These are phyloP conservation scores for Penicillium manginii DNA, from an alignment of 495 filamentous ascomycete genomes.

Conservation along the genomic window DNA sequence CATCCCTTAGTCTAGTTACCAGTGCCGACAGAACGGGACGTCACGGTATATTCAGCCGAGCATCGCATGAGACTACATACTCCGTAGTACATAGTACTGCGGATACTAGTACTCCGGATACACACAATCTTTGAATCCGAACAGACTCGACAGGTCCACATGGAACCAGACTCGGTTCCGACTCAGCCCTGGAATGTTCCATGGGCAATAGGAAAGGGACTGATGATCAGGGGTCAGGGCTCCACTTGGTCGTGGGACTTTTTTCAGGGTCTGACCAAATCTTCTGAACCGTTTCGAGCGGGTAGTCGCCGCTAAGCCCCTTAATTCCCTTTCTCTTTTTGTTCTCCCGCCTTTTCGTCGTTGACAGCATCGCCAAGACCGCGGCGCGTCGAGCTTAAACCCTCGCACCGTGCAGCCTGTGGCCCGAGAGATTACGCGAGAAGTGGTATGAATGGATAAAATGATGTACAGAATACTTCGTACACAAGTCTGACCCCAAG, in stretches of 20 bases:
- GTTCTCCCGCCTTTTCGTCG: not conserved
- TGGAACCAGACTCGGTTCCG: slow-evolving; percentile 2
- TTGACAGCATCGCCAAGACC: slow-evolving; percentile 28
- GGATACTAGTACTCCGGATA: no score
- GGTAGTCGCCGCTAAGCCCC: slow-evolving; percentile 4
- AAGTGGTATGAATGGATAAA: not conserved
- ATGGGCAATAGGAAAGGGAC: slow-evolving; percentile 8
- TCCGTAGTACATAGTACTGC: no score
- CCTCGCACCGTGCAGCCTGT: slow-evolving; percentile 3
- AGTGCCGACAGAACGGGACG: not conserved
- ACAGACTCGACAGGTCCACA: not conserved
- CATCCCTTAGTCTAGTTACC: not conserved
- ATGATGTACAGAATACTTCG: not conserved
- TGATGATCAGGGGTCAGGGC: slow-evolving; percentile 24
- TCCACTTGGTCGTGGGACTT: slow-evolving; percentile 9
- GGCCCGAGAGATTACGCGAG: not conserved
- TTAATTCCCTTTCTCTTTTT: not conserved
- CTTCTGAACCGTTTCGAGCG: not conserved
- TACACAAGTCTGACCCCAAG: not conserved
- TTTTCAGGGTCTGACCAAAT: slow-evolving; percentile 28
- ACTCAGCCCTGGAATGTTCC: slow-evolving; percentile 4
- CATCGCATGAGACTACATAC: no score
- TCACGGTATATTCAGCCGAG: no score
- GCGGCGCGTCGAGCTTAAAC: slow-evolving; percentile 21
- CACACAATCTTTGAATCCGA: no score